phyloP scores from a whole-genome alignment of 805 yeast species.

The Hanseniaspora occidentalis region DNA sequence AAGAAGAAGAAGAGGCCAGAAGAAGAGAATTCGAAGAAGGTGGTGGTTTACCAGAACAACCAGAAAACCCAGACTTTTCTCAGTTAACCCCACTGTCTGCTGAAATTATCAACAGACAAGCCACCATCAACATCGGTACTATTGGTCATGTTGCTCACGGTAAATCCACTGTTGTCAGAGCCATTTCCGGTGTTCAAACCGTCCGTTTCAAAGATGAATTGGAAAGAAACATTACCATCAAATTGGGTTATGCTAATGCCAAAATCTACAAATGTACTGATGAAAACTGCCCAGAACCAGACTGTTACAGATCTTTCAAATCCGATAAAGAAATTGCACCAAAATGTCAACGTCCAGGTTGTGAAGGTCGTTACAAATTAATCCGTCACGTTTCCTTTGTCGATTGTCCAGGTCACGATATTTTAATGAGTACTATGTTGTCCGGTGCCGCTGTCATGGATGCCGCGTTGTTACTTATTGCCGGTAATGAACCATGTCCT shows the following conservation, averaged over 20 bases:
- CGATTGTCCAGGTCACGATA: slow-evolving; percentile 99
- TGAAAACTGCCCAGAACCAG: slow-evolving; percentile 82
- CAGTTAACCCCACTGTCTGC: slow-evolving; percentile 78
- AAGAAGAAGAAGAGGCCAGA: slow-evolving; percentile 67
- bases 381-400: slow-evolving; percentile 97
- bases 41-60: slow-evolving; percentile 97
- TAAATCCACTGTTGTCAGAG: slow-evolving; percentile 85
- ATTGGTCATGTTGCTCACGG: slow-evolving; percentile 96
- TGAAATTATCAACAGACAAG: slow-evolving; percentile 96
- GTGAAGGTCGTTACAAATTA: slow-evolving; percentile 77
- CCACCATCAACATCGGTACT: slow-evolving; percentile 96
- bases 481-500: slow-evolving; percentile 98
- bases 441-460: slow-evolving; percentile 99
- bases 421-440: slow-evolving; percentile 99
- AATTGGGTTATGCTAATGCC: slow-evolving; percentile 97
- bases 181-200: slow-evolving; percentile 97
- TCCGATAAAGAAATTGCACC: slow-evolving; percentile 93
- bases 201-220: slow-evolving; percentile 98
- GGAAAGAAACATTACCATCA: slow-evolving; percentile 97
- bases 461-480: slow-evolving; percentile 90
- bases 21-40: slow-evolving; percentile 89
- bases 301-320: slow-evolving; percentile 86
- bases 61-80: slow-evolving; percentile 74
- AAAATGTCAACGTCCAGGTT: slow-evolving; percentile 77
- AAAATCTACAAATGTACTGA: slow-evolving; percentile 90